Conservation (phyloP, 1,284 basidiomycete species). For the Ceratobasidium sp. region DNA sequence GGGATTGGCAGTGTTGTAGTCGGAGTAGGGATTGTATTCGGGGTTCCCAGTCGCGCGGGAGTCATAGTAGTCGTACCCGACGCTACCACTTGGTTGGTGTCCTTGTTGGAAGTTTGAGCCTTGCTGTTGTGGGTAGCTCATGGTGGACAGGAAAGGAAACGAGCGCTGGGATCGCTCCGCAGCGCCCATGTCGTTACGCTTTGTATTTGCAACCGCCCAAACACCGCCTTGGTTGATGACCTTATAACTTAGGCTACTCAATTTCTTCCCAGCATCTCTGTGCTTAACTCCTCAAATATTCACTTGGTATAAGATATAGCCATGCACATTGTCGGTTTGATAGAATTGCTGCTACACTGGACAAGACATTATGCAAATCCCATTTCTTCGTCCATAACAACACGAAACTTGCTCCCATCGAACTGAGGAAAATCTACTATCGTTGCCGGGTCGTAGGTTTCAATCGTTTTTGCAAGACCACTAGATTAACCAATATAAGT, state of each 20-base stretch:
- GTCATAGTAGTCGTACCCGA: conserved; percentile 33
- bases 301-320: neutral
- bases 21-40: conserved; percentile 39
- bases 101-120: conserved; percentile 32
- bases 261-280: neutral
- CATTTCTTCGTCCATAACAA: conserved; percentile 77
- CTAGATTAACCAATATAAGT: conserved; percentile 55
- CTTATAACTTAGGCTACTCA: neutral
- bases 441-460: conserved; percentile 58
- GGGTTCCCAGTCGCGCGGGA: conserved; percentile 6
- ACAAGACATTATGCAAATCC: conserved; percentile 60
- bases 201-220: conserved; percentile 27
- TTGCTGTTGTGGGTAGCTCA: conserved; percentile 37
- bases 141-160: conserved; percentile 27
- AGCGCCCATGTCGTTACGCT: conserved; percentile 24
- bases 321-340: no score
- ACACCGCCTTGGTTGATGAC: conserved; percentile 34
- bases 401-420: conserved; percentile 70
- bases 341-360: neutral
- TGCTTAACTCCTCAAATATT: neutral
- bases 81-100: conserved; percentile 34
- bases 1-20: conserved; percentile 31
- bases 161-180: conserved; percentile 29
- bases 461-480: conserved; percentile 64
- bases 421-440: conserved; percentile 72